Percentiles rank a stretch among this genome's conserved stretches.
These are phyloP conservation scores for Lentinula aciculospora DNA, from an alignment of 768 basidiomycete genomes.

Conservation along the genomic window DNA sequence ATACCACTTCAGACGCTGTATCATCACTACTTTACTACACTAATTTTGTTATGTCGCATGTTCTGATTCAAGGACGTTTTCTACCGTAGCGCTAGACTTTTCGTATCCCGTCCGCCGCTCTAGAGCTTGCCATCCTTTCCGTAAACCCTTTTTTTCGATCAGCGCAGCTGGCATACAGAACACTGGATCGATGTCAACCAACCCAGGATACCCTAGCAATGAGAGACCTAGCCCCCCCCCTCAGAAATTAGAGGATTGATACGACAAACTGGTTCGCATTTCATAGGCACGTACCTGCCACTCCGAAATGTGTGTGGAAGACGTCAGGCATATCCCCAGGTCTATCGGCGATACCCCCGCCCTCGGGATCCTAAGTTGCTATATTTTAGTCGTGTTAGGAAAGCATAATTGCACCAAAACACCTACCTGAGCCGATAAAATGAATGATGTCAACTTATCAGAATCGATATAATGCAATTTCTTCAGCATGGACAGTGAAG, in stretches of 20 bases:
- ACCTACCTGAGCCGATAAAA: slow-evolving; percentile 79
- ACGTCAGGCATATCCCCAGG: slow-evolving; percentile 94
- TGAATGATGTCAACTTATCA: slow-evolving; percentile 72
- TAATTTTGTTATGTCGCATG: not conserved
- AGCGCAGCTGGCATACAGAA: slow-evolving; percentile 90
- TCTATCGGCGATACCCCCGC: slow-evolving; percentile 90
- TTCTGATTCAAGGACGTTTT: not conserved
- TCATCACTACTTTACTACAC: not conserved
- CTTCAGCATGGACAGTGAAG: slow-evolving; percentile 77
- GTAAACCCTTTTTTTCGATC: slow-evolving; percentile 65
- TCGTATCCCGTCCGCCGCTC: slow-evolving; percentile 23
- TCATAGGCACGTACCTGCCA: slow-evolving; percentile 53
- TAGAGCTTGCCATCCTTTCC: slow-evolving; percentile 60
- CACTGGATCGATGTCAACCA: slow-evolving; percentile 87
- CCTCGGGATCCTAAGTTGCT: slow-evolving; percentile 67
- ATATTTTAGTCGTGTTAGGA: not conserved
- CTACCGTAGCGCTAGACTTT: not conserved
- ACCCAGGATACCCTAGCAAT: slow-evolving; percentile 77
- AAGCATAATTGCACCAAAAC: not conserved
- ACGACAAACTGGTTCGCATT: not conserved
- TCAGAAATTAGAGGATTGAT: slow-evolving; percentile 1
- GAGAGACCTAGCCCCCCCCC: slow-evolving; percentile 64
- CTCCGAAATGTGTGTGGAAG: slow-evolving; percentile 93
- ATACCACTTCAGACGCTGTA: not conserved
- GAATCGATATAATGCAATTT: slow-evolving; percentile 86